Percentiles rank a stretch among this genome's conserved stretches.
Conservation (phyloP, 768 basidiomycete species). For the Mycena alexandri region DNA sequence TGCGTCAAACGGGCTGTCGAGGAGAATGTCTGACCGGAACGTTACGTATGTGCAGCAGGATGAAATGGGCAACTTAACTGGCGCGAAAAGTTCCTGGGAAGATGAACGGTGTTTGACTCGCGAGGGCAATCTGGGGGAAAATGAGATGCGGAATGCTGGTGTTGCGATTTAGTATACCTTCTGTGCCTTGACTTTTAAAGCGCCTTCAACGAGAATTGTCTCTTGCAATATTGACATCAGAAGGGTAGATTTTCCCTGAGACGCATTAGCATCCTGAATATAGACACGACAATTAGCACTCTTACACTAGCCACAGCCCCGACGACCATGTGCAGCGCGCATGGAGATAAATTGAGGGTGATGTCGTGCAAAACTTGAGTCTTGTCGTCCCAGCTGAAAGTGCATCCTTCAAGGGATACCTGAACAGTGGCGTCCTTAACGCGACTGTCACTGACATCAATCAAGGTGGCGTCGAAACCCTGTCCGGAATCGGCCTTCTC, state of each 20-base stretch:
- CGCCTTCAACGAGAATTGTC: conserved; percentile 8
- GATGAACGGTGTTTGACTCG: conserved; percentile 30
- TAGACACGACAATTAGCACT: neutral
- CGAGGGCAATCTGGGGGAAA: conserved; percentile 23
- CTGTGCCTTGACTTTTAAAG: conserved; percentile 12
- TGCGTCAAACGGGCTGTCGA: conserved; percentile 25
- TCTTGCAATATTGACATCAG: conserved; percentile 33
- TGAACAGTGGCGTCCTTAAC: conserved; percentile 1
- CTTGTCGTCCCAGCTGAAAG: conserved; percentile 31
- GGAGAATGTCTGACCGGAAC: conserved; percentile 17
- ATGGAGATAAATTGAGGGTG: conserved; percentile 18
- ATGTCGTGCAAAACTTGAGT: conserved; percentile 9
- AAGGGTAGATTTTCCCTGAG: conserved; percentile 32
- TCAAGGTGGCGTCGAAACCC: neutral
- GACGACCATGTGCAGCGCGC: conserved; percentile 32
- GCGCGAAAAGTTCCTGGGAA: conserved; percentile 30
- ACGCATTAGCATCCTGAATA: neutral
- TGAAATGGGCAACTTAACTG: conserved; percentile 11
- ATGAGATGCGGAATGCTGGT: neutral
- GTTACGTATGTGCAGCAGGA: too few species aligned
- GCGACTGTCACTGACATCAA: neutral
- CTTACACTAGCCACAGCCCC: conserved; percentile 32
- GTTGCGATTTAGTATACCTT: conserved; percentile 4
- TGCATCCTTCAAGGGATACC: conserved; percentile 24
- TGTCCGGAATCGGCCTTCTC: conserved; percentile 8